Conservation (phyloP, 495 filamentous ascomycete species). For the Xylaria sp. region DNA sequence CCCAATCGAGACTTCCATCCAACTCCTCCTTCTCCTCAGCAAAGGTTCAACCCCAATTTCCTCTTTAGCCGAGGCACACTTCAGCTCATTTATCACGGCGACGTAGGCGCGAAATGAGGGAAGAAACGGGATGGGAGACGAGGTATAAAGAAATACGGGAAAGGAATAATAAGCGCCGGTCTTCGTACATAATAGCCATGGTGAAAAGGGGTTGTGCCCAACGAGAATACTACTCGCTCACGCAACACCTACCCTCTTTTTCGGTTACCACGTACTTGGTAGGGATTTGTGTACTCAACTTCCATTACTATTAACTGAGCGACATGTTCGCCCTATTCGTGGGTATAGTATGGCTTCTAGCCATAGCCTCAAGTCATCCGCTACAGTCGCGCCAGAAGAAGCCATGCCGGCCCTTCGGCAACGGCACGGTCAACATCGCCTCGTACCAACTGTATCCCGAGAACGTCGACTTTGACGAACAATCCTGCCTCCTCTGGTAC, state of each 20-base stretch:
- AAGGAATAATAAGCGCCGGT: background rate
- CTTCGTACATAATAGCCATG: background rate
- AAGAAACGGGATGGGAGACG: background rate
- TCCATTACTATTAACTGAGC: background rate
- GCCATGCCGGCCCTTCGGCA: conserved; percentile 39
- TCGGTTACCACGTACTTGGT: background rate
- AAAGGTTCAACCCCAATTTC: background rate
- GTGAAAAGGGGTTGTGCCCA: background rate
- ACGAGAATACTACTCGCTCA: background rate
- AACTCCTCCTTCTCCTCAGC: background rate
- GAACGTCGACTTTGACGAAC: conserved; percentile 46
- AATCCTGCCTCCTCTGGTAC: conserved; percentile 38
- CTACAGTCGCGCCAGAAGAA: background rate
- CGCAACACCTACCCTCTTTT: background rate
- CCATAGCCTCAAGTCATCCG: conserved; percentile 21
- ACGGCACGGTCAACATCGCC: conserved; percentile 40
- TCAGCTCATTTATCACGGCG: background rate
- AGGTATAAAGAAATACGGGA: background rate
- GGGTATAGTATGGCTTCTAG: conserved; percentile 19
- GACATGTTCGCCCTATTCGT: conserved; percentile 21
- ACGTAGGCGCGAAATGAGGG: background rate
- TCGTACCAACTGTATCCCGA: conserved; percentile 47
- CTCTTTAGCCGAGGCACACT: conserved; percentile 14
- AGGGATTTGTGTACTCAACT: background rate
- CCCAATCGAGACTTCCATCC: background rate